Evolutionary conservation across 768 basidiomycete species (phyloP), one percentile per base, ranked within the genome.

Genomic region (Termitomyces sp.): DNA sequence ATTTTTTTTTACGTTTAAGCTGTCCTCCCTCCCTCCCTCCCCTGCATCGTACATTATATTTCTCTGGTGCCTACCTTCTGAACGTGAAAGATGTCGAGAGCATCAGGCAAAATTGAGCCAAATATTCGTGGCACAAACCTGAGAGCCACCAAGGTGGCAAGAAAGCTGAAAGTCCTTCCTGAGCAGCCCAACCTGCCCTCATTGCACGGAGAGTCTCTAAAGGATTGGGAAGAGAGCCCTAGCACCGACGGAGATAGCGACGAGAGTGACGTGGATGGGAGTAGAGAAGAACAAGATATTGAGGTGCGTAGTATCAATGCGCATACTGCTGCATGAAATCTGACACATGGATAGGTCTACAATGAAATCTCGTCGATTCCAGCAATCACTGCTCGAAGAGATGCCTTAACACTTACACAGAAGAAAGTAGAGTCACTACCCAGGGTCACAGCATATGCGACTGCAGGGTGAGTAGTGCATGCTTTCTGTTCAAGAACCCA

Each of bases 351-450:
- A 20, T 64, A 95, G 91, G 90, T 92, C n/a, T 96, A 96, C 73
- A 92, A 93, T 66, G 94, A 96, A 77, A 87, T 98, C 61, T 90
- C 92, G 4, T 86, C 93, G 38, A 98, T 98, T 55, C 95, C 96
- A 2, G 94, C 93, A 49, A 95, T 96, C 4, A 94, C 95, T 22
- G 96, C 96, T 7, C 86, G 94, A 46, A 82, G 93, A 61, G 96
- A 98, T 77, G 96, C 96, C 3, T 75, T 94, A 63, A 87, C 81
- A 60, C 74, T 98, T 65, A 98, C 95, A 2, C 96, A 97, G 78
- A 95, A 92, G 78, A 96, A 96, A 71, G 94, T 94, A 2, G 96
- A 95, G 71, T 87, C 86, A 13, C 73, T 97, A 13, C 95, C 95
- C 36, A 79, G 96, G 67, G 96, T 96, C 18, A 97, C 96, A 2